Base-by-base conservation (phyloP, 1,284 basidiomycete species). In the Cryptococcus jaspeensis region DNA sequence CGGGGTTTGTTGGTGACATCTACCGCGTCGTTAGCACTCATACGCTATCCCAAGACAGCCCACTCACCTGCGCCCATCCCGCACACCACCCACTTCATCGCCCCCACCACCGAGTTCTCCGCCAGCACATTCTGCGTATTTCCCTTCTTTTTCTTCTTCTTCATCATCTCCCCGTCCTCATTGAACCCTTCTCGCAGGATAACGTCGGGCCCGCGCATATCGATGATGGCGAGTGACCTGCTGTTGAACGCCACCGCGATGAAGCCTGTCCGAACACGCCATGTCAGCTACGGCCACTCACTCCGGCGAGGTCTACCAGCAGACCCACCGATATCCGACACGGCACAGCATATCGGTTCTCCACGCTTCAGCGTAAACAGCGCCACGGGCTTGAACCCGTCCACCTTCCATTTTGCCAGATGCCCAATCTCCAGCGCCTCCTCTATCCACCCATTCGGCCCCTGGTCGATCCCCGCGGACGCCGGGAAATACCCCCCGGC, bases 121-220 rank as follows among this genome's bases (percentile, higher is more conserved):
- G 62, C 71, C 7, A 66, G 54, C 0, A 76, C 64, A 59, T 77
- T 72, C 58, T 76, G 76, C 16, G 66, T 59, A 46, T 72, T 73
- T 36, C 67, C 70, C 62, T 75, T 75, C 65, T 73, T 74, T 55
- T 71, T 73, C 53, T 74, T 75, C 60, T 69, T 71, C 67, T 78
- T 77, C 56, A 69, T 64, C 46, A 66, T 67, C 62, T 62, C 62
- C 13, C 73, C 71, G 15, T 76, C 71, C 50, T 71, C 66, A 50
- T 74, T 67, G 50, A 75, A 73, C 45, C 74, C 72, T 62, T 80
- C 79, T 38, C 82, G 76, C 6, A 82, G 67, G 20, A 90, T 82
- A 12, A 91, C 78, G 8, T 80, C 80, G 0, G 88, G 88, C 1
- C 83, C 86, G 23, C 88, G 81, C 81, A 90, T 81, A 68, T 92